phyloP scores from a whole-genome alignment of 805 yeast species.

The Yamadazyma ubonensis region DNA sequence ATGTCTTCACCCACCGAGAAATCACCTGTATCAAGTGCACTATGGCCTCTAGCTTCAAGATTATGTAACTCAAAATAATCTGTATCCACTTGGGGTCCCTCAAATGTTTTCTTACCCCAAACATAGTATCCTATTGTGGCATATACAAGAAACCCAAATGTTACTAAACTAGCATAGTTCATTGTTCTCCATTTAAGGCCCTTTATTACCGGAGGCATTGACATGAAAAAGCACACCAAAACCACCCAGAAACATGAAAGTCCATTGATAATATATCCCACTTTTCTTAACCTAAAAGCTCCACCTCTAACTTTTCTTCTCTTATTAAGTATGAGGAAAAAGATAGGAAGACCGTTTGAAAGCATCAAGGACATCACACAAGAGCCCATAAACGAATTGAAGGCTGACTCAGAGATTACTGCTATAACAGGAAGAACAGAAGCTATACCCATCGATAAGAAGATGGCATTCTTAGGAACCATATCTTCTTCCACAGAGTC shows the following conservation, averaged over 20 bases:
- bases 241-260: conserved; percentile 60
- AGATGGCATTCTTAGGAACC: conserved; percentile 69
- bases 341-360: conserved; percentile 75
- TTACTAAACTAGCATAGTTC: conserved; percentile 70
- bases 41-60: conserved; percentile 22
- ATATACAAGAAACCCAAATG: conserved; percentile 45
- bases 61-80: conserved; percentile 41
- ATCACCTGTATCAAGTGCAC: conserved; percentile 9
- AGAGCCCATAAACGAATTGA: conserved; percentile 81
- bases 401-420: conserved; percentile 67
- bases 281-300: conserved; percentile 57
- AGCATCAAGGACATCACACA: conserved; percentile 73
- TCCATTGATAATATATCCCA: conserved; percentile 65
- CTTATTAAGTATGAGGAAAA: conserved; percentile 58
- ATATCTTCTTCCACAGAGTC: conserved; percentile 53
- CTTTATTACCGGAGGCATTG: conserved; percentile 64
- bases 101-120: conserved; percentile 65
- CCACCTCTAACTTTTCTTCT: conserved; percentile 65
- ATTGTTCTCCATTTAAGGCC: conserved; percentile 39
- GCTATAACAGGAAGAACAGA: conserved; percentile 62
- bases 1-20: conserved; percentile 18
- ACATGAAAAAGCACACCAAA: conserved; percentile 58
- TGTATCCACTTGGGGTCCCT: conserved; percentile 58
- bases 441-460: conserved; percentile 62
- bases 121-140: conserved; percentile 50